Conservation (phyloP, 805 yeast genomes). For the Ogataea trehalophila region DNA sequence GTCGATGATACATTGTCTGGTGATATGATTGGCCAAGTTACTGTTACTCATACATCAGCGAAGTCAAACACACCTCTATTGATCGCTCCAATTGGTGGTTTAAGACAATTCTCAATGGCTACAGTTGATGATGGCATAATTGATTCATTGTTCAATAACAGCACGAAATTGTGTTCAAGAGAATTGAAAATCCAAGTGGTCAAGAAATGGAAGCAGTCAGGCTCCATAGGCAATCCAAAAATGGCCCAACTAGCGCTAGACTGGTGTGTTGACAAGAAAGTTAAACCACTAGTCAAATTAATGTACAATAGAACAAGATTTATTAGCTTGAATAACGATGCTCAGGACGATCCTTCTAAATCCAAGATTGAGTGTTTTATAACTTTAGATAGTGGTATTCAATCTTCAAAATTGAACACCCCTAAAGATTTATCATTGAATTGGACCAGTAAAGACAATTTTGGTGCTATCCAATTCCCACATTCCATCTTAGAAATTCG, state of each 20-base stretch:
- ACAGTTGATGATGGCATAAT: slow-evolving; percentile 19
- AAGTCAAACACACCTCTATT: slow-evolving; percentile 21
- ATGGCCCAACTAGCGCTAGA: slow-evolving; percentile 30
- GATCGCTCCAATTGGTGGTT: slow-evolving; percentile 38
- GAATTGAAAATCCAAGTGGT: slow-evolving; percentile 13
- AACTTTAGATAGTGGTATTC: slow-evolving; percentile 27
- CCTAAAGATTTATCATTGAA: slow-evolving; percentile 2
- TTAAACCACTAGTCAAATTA: slow-evolving; percentile 26
- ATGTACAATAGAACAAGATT: slow-evolving; percentile 25
- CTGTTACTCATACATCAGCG: background rate
- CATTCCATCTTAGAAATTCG: slow-evolving; percentile 45
- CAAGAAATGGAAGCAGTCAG: slow-evolving; percentile 18
- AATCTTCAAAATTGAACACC: slow-evolving; percentile 5
- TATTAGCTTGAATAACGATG: slow-evolving; percentile 12
- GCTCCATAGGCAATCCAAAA: slow-evolving; percentile 25
- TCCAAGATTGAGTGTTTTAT: slow-evolving; percentile 26
- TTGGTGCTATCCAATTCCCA: slow-evolving; percentile 32
- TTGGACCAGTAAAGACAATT: slow-evolving; percentile 13
- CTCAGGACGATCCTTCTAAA: background rate
- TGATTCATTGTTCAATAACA: slow-evolving; percentile 13
- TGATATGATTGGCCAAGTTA: slow-evolving; percentile 14
- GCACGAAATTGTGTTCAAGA: slow-evolving; percentile 1
- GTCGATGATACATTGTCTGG: slow-evolving; percentile 8
- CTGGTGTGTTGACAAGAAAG: slow-evolving; percentile 28
- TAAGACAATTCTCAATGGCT: slow-evolving; percentile 35